phyloP scores from a whole-genome alignment of 805 yeast species.

The Candida namnaoensis region DNA sequence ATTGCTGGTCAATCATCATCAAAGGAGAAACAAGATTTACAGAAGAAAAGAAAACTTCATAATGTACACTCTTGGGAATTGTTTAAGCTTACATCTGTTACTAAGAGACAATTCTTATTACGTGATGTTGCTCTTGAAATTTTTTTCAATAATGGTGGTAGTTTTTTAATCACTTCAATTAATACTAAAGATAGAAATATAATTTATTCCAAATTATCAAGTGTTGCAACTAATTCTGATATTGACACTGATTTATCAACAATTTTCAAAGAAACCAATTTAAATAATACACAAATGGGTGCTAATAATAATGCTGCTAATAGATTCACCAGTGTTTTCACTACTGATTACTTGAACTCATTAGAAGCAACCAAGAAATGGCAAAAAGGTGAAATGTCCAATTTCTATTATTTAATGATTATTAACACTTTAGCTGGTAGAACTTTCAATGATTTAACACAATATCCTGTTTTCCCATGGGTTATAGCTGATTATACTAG shows the following conservation, averaged over 20 bases:
- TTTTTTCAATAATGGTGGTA: constrained; percentile 66
- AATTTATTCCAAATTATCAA: constrained; percentile 39
- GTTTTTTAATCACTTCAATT: constrained; percentile 59
- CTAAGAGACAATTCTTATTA: constrained; percentile 67
- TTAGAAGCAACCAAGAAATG: constrained; percentile 58
- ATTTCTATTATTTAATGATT: constrained; percentile 73
- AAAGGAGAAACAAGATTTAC: constrained; percentile 6
- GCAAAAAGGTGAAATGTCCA: constrained; percentile 72
- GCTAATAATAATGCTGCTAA: constrained; percentile 21
- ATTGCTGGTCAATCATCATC: constrained; percentile 40
- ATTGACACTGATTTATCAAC: constrained; percentile 47
- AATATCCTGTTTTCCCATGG: constrained; percentile 91
- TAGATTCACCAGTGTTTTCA: constrained; percentile 37
- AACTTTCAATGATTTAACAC: constrained; percentile 82
- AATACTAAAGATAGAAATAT: constrained; percentile 44
- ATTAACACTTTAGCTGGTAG: constrained; percentile 82
- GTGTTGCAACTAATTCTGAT: constrained; percentile 38
- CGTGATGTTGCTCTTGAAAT: constrained; percentile 78
- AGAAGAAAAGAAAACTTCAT: constrained; percentile 27
- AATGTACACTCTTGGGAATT: constrained; percentile 52
- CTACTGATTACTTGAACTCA: constrained; percentile 23
- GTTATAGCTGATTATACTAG: constrained; percentile 77
- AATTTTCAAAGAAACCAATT: constrained; percentile 40
- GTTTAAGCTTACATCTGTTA: constrained; percentile 48
- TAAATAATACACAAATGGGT: constrained; percentile 22